Conservation (phyloP, 768 basidiomycete genomes). For the Roridomyces roridus region DNA sequence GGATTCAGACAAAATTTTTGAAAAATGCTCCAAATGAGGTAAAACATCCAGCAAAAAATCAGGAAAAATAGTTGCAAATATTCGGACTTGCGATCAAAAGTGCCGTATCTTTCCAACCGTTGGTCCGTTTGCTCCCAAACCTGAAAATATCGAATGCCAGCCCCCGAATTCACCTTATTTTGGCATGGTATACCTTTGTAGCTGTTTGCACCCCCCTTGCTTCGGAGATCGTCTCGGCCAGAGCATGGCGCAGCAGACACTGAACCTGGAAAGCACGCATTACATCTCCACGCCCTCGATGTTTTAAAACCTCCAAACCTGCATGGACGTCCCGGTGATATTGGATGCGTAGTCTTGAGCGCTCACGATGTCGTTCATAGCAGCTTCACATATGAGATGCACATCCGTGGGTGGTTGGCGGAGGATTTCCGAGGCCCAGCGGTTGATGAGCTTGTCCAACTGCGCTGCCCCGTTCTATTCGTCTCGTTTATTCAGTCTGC, state of each 20-base stretch:
- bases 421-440: conserved; percentile 84
- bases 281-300: too few species aligned
- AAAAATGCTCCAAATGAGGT: too few species aligned
- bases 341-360: conserved; percentile 50
- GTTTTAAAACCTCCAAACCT: conserved; percentile 28
- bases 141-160: too few species aligned
- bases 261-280: conserved; percentile 52
- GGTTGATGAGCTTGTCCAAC: conserved; percentile 83
- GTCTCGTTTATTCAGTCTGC: conserved; percentile 12
- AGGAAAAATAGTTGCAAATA: too few species aligned
- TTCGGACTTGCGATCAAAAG: too few species aligned
- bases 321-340: conserved; percentile 62
- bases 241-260: conserved; percentile 79
- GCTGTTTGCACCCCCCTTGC: too few species aligned
- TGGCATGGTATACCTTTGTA: too few species aligned
- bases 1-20: too few species aligned
- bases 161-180: too few species aligned
- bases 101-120: too few species aligned
- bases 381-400: conserved; percentile 59
- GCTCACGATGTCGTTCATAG: conserved; percentile 63
- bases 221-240: conserved; percentile 77
- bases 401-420: conserved; percentile 61
- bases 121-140: too few species aligned
- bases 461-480: conserved; percentile 79
- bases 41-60: too few species aligned